A percentile compares a stretch with the other conserved stretches of the same genome.
phyloP scores from a whole-genome alignment of 1,284 basidiomycete genomes.

The Cutaneotrichosporon cyanovorans region DNA sequence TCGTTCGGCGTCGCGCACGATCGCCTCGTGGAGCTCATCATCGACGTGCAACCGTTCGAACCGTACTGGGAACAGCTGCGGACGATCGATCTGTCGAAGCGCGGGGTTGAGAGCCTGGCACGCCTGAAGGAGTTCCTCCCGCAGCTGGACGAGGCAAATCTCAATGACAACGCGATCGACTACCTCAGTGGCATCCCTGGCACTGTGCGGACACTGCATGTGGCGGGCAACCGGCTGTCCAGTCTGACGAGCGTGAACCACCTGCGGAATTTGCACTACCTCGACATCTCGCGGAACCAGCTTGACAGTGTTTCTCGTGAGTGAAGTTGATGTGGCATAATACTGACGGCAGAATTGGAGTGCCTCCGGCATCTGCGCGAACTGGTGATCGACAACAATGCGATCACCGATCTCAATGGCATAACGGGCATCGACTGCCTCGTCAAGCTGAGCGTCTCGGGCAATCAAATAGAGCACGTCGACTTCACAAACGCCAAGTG shows the following conservation, averaged over 20 bases:
- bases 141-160: conserved; percentile 64
- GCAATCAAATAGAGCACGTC: conserved; percentile 62
- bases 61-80: conserved; percentile 83
- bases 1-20: conserved; percentile 91
- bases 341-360: conserved; percentile 57
- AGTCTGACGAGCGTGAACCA: conserved; percentile 83
- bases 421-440: conserved; percentile 71
- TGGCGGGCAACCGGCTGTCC: conserved; percentile 74
- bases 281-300: conserved; percentile 87
- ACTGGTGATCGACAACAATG: conserved; percentile 78
- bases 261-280: conserved; percentile 71
- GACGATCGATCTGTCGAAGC: conserved; percentile 68
- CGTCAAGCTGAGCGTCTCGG: conserved; percentile 71
- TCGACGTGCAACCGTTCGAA: conserved; percentile 90
- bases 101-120: conserved; percentile 79
- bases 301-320: conserved; percentile 76
- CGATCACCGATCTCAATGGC: conserved; percentile 67
- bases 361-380: conserved; percentile 80
- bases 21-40: conserved; percentile 81
- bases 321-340: conserved; percentile 42
- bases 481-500: conserved; percentile 62
- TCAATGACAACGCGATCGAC: conserved; percentile 71
- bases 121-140: conserved; percentile 91
- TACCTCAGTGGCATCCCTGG: conserved; percentile 81
- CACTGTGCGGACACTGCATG: conserved; percentile 69